Evolutionary conservation across 169 alveolate genomes (phyloP), one percentile per base, ranked within the genome.

Genomic region (Eimeria sp.): DNA sequence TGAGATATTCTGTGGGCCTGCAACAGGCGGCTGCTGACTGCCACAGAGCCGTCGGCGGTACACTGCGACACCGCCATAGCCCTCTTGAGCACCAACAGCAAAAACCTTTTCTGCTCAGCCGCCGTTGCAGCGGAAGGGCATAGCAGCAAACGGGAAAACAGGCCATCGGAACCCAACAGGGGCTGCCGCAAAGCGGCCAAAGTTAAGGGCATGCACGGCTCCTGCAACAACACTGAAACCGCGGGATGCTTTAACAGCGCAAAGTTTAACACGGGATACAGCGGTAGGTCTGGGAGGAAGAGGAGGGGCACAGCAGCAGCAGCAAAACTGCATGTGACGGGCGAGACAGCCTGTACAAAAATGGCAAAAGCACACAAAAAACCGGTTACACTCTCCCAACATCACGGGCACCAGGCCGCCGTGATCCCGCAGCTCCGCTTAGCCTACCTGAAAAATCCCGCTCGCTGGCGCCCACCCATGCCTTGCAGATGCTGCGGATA

Each of bases 41-140:
- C 47, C 22, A 86, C 72, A 51, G 82, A 40, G n/a, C 93, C 93
- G 49, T 86, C 93, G 58, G 51, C 93, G 51, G 18, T 43, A 16
- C 93, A 86, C 22, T 61, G 82, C 13, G 93, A 61, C n/a, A 43
- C 93, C 18, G 93, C 93, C 93, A 86, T 86, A 14, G 93, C 93
- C 93, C 93, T 34, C 58, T 63, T 86, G 13, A 86, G 80, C 43
- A 61, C 93, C 14, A 63, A 40, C 80, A 86, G 93, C 80, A 86
- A 43, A 11, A 86, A 86, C 30, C 34, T 5, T 27, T 45, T 86
- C 70, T 86, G 93, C 61, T 27, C 82, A 6, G 93, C 93, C 20
- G 82, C 40, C 22, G 82, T 86, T 86, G 93, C 93, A 11, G 43
- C 93, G 4, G 80, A 58, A 16, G 93, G 78, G 43, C 82, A 86